phyloP scores from a whole-genome alignment of 768 basidiomycete genomes.

The Panaeolus cyanescens region DNA sequence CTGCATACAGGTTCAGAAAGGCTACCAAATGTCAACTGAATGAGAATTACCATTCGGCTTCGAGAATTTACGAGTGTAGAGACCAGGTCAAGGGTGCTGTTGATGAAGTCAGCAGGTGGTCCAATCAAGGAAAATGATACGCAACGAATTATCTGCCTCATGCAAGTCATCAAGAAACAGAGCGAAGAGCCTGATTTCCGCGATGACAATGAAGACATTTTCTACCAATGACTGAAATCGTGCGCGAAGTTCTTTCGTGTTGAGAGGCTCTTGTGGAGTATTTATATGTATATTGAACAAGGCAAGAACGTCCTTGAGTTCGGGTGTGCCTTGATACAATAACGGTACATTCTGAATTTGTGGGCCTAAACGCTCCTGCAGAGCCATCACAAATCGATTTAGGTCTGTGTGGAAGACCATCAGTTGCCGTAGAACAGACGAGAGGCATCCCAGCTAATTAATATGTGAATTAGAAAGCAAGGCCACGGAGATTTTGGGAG shows the following conservation, averaged over 20 bases:
- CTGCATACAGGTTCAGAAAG: conserved; percentile 30
- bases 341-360: conserved; percentile 71
- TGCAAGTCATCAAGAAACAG: conserved; percentile 76
- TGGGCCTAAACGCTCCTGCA: conserved; percentile 65
- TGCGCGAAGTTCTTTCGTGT: conserved; percentile 63
- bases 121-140: background rate
- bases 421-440: conserved; percentile 70
- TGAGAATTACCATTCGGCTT: conserved; percentile 56
- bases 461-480: conserved; percentile 1
- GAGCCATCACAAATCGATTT: conserved; percentile 60
- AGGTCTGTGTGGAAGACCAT: conserved; percentile 75
- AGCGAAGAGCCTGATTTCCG: conserved; percentile 70
- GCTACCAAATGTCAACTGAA: background rate
- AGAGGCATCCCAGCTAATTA: conserved; percentile 61
- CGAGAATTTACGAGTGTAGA: conserved; percentile 64
- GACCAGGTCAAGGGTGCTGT: conserved; percentile 68
- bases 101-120: conserved; percentile 1
- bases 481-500: background rate
- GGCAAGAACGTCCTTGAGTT: conserved; percentile 62
- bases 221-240: conserved; percentile 73
- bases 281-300: conserved; percentile 55
- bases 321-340: conserved; percentile 71
- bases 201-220: conserved; percentile 67
- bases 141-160: conserved; percentile 70
- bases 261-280: conserved; percentile 53